A percentile compares a stretch with the other conserved stretches of the same genome.
These are phyloP conservation scores for Solanum piurae DNA, from an alignment of 257 asterid genomes.

Conservation along the genomic window DNA sequence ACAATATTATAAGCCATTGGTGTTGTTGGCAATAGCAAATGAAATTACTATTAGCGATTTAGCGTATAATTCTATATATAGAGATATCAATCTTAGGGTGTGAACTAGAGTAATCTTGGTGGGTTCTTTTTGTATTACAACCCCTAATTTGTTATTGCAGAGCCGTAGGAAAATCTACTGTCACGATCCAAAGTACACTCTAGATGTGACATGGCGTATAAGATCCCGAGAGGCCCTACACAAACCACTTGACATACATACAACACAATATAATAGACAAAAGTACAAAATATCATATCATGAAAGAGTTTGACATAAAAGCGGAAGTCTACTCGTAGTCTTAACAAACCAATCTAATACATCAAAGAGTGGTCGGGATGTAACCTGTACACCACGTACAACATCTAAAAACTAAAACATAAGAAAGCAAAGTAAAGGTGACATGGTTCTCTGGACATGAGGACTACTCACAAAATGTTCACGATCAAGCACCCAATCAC, in stretches of 20 bases:
- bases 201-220: background rate
- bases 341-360: background rate
- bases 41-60: too few species aligned
- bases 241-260: background rate
- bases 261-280: background rate
- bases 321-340: background rate
- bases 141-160: background rate
- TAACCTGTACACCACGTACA: background rate
- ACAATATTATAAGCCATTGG: background rate
- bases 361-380: background rate
- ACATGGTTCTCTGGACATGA: background rate
- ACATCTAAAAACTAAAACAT: background rate
- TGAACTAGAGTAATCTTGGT: background rate
- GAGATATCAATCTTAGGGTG: background rate
- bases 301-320: background rate
- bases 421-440: background rate
- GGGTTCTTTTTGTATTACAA: background rate
- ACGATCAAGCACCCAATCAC: background rate
- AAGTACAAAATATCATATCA: background rate
- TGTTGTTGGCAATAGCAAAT: background rate
- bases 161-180: background rate
- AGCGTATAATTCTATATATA: background rate
- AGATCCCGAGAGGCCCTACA: background rate
- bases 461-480: background rate
- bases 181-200: background rate